These are phyloP conservation scores for Akanthomyces muscarius DNA, from an alignment of 2,329 filamentous ascomycete genomes.

Conservation along the genomic window DNA sequence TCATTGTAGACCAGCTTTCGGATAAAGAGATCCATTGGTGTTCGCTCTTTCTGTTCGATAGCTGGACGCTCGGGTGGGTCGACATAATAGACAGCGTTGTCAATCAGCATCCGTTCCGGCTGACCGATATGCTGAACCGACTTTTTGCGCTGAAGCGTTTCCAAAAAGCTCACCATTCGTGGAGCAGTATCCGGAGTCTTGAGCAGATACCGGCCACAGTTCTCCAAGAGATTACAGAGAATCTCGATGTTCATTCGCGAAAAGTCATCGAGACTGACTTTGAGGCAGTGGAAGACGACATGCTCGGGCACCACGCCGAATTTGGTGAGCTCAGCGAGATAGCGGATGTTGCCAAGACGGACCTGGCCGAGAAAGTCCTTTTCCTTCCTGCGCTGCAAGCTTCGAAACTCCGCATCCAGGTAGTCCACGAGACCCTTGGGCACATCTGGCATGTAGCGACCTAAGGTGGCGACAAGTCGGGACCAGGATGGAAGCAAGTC, in stretches of 20 bases:
- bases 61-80: constrained; percentile 90
- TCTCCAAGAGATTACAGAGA: constrained; percentile 91
- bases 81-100: constrained; percentile 97
- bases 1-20: constrained; percentile 91
- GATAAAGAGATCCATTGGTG: constrained; percentile 87
- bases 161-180: constrained; percentile 88
- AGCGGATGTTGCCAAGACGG: constrained; percentile 91
- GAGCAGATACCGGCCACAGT: constrained; percentile 90
- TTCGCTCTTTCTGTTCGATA: constrained; percentile 94
- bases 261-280: constrained; percentile 95
- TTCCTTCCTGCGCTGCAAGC: constrained; percentile 90
- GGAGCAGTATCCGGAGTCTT: constrained; percentile 90
- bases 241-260: constrained; percentile 99
- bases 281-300: constrained; percentile 97
- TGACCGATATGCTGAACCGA: constrained; percentile 91
- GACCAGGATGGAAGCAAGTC: constrained; percentile 89
- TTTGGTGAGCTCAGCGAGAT: constrained; percentile 94
- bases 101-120: constrained; percentile 95
- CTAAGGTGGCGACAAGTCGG: constrained; percentile 87
- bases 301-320: constrained; percentile 98
- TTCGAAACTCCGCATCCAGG: constrained; percentile 94
- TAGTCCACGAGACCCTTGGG: constrained; percentile 87
- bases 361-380: constrained; percentile 97
- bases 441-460: constrained; percentile 92
- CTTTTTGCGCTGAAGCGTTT: constrained; percentile 95